Evolutionary conservation across 2,329 filamentous ascomycete genomes (phyloP).

Genomic region (Apiospora arundinis): DNA sequence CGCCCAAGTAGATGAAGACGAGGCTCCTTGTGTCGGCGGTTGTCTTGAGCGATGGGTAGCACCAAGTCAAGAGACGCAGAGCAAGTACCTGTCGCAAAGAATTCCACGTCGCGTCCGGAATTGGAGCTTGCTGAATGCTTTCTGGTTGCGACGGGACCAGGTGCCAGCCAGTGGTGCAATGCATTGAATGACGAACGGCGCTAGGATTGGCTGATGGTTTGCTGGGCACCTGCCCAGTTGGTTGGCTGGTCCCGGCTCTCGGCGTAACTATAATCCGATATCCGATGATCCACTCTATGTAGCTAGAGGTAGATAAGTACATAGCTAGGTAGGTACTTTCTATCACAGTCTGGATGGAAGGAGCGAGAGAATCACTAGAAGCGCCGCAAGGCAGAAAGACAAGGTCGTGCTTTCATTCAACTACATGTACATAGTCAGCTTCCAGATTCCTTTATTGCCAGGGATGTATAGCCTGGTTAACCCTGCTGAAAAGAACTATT

Average conservation of each 20-base stretch:
- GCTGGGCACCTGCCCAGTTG: background rate
- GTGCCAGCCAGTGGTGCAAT: constrained; percentile 6
- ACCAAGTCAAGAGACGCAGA: background rate
- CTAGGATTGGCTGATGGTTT: background rate
- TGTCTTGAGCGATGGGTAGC: constrained; percentile 1
- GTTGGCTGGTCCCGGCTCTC: background rate
- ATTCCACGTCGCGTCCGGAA: constrained; percentile 17
- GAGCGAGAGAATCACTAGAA: too few species aligned
- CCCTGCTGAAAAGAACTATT: too few species aligned
- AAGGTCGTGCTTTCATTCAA: too few species aligned
- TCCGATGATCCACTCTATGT: too few species aligned
- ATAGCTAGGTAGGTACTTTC: too few species aligned
- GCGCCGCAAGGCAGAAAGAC: too few species aligned
- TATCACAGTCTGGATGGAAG: too few species aligned
- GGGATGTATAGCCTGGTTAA: too few species aligned
- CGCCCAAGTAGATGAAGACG: background rate
- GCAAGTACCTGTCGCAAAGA: constrained; percentile 15
- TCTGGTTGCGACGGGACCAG: constrained; percentile 16
- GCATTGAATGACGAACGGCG: constrained; percentile 2
- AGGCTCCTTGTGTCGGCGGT: background rate
- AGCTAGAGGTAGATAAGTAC: too few species aligned
- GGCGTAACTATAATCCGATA: background rate
- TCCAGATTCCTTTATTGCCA: too few species aligned
- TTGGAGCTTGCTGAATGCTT: constrained; percentile 6
- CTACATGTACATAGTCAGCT: too few species aligned